phyloP scores from a whole-genome alignment of 2,329 filamentous ascomycete species.

The Aspergillus luchuensis region DNA sequence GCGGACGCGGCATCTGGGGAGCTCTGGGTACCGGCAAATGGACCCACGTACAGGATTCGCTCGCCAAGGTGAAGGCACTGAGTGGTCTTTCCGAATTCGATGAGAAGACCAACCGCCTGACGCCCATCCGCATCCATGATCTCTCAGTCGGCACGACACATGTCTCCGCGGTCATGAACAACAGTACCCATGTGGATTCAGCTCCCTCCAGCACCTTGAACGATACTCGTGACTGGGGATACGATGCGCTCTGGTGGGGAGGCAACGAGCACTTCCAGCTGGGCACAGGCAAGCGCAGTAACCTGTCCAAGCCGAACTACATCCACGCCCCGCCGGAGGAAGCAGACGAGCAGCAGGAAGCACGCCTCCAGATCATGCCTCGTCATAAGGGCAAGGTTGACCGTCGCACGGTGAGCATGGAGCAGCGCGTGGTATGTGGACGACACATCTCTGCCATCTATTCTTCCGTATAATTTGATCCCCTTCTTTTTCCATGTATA shows the following conservation, averaged over 20 bases:
- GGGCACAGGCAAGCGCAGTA: conserved; percentile 85
- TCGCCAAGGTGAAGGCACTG: conserved; percentile 78
- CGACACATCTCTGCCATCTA: conserved; percentile 81
- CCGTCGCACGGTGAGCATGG: conserved; percentile 71
- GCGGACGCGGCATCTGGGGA: conserved; percentile 82
- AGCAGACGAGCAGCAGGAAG: conserved; percentile 65
- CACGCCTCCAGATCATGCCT: conserved; percentile 79
- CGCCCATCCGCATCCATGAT: conserved; percentile 75
- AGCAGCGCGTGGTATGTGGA: conserved; percentile 88
- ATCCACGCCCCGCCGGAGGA: conserved; percentile 73
- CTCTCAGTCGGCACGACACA: conserved; percentile 80
- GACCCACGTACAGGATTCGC: conserved; percentile 79
- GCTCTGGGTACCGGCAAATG: conserved; percentile 82
- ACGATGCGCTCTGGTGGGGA: conserved; percentile 90
- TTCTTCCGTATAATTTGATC: conserved; percentile 57
- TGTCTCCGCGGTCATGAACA: conserved; percentile 78
- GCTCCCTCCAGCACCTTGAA: conserved; percentile 56
- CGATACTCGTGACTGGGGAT: conserved; percentile 79
- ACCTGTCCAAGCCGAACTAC: conserved; percentile 73
- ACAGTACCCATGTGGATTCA: conserved; percentile 69
- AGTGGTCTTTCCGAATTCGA: conserved; percentile 87
- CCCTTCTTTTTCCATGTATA: conserved; percentile 22
- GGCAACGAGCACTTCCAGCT: conserved; percentile 93
- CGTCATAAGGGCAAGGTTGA: conserved; percentile 68
- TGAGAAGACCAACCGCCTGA: conserved; percentile 65